These are phyloP conservation scores for Alternaria infectoria DNA, from an alignment of 2,329 filamentous ascomycete genomes.

Conservation along the genomic window DNA sequence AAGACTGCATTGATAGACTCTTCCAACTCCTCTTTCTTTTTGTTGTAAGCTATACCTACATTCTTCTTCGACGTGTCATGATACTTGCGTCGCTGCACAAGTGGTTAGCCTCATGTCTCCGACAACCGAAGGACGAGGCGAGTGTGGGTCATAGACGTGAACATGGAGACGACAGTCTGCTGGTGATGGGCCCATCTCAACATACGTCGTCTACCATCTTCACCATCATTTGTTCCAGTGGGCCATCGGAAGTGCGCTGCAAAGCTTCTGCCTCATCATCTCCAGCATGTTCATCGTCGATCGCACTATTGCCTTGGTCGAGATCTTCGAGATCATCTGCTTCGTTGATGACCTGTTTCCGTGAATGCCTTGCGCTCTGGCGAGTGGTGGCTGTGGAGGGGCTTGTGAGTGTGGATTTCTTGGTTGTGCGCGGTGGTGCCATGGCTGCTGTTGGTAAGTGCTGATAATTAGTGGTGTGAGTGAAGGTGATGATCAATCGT, in stretches of 20 bases:
- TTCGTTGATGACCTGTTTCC: conserved; percentile 5
- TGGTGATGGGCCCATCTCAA: background rate
- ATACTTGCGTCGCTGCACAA: conserved; percentile 36
- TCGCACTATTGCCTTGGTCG: conserved; percentile 5
- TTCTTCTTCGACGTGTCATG: conserved; percentile 21
- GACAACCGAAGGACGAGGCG: background rate
- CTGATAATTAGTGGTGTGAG: conserved; percentile 18
- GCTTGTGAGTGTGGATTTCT: conserved; percentile 11
- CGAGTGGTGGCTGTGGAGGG: conserved; percentile 8
- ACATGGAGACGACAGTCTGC: background rate
- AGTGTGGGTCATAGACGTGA: background rate
- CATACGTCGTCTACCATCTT: conserved; percentile 34
- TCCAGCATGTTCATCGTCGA: conserved; percentile 2
- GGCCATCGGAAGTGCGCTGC: conserved; percentile 6
- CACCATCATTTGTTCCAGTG: conserved; percentile 24
- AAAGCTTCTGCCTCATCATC: conserved; percentile 9
- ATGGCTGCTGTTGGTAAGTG: conserved; percentile 23
- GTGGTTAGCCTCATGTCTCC: background rate
- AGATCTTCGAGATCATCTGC: conserved; percentile 11
- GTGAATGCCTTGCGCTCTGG: conserved; percentile 11
- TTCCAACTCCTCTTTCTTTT: conserved; percentile 11
- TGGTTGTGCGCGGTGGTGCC: conserved; percentile 18
- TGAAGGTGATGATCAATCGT: background rate
- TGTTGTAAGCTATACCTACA: conserved; percentile 29
- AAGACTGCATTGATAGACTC: conserved; percentile 31